These are phyloP conservation scores for Trichothecium sympodiale DNA, from an alignment of 2,329 filamentous ascomycete genomes.

Conservation along the genomic window DNA sequence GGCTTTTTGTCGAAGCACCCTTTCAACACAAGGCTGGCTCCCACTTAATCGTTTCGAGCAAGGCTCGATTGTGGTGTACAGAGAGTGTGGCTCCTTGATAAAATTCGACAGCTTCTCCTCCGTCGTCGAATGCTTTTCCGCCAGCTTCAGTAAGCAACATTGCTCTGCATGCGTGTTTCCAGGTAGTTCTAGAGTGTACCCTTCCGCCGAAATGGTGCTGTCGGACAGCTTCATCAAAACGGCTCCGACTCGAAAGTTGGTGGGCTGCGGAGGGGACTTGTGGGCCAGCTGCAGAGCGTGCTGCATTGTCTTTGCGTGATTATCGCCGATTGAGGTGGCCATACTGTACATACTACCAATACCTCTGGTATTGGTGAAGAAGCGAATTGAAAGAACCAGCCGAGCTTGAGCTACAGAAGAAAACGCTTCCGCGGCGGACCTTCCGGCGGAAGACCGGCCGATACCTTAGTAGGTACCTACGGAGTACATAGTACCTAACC, in stretches of 20 bases:
- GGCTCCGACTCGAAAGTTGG: constrained; percentile 93
- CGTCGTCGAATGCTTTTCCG: constrained; percentile 30
- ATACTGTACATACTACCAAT: too few species aligned
- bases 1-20: constrained; percentile 53
- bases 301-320: constrained; percentile 47
- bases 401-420: too few species aligned
- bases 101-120: constrained; percentile 43
- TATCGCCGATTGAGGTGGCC: constrained; percentile 8
- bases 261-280: constrained; percentile 73
- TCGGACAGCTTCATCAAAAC: constrained; percentile 54
- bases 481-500: background rate
- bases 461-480: background rate
- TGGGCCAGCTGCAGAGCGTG: constrained; percentile 66
- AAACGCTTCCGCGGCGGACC: too few species aligned
- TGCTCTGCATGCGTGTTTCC: constrained; percentile 98
- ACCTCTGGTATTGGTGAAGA: too few species aligned
- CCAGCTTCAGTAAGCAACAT: constrained; percentile 72
- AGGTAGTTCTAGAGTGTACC: constrained; percentile 80
- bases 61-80: constrained; percentile 93
- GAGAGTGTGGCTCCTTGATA: constrained; percentile 23
- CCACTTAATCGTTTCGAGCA: constrained; percentile 65
- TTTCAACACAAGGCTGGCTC: constrained; percentile 66
- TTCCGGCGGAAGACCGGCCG: too few species aligned
- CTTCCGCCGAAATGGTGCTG: constrained; percentile 58
- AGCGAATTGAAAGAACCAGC: too few species aligned